Evolutionary conservation across 1,284 basidiomycete species (phyloP), one percentile per base, ranked within the genome.

Genomic region (Neonothopanus nambi): DNA sequence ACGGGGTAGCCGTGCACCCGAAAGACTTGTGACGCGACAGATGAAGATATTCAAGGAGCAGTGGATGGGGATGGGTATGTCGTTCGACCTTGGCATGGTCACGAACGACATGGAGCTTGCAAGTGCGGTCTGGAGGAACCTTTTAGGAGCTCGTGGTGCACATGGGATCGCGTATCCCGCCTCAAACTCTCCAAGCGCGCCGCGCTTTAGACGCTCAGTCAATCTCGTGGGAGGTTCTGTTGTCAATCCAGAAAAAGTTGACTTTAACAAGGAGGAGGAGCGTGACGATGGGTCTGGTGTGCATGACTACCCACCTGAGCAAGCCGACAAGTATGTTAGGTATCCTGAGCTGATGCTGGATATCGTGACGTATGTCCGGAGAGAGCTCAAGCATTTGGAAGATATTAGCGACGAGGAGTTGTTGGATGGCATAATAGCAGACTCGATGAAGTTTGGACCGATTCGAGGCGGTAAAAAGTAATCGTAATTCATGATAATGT

Each of bases 21-120:
- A 93, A 67, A 75, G 87, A 5, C 80, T 96, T 33, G 87, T 99
- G 55, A 87, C 86, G 52, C 85, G 87, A 44, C 94, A 98, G 70
- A 91, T 99, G 92, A 89, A 90, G 66, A 87, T 91, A 48, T 83
- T 97, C 79, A 89, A 90, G 58, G 88, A 95, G 68, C 95, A 98
- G 69, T 97, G 93, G 86, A 82, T 87, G 7, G 96, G 96, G 1
- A 78, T 93, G 55, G 82, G 86, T 3, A 75, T 95, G 56, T 81
- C 89, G 1, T 82, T 95, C 59, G 95, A 98, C 68, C 79, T 93
- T 45, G 91, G 83, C 1, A 77, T 96, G 35, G 80, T 87, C 6
- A 74, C 72, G 40, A 81, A 83, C 36, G 94, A 97, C 65, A 77
- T 82, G 56, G 89, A 93, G 59, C 76, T 99, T 66, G 94, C 94